Evolutionary conservation across 768 basidiomycete species (phyloP), one percentile per base, ranked within the genome.

Genomic region (Leucogyrophana mollusca): DNA sequence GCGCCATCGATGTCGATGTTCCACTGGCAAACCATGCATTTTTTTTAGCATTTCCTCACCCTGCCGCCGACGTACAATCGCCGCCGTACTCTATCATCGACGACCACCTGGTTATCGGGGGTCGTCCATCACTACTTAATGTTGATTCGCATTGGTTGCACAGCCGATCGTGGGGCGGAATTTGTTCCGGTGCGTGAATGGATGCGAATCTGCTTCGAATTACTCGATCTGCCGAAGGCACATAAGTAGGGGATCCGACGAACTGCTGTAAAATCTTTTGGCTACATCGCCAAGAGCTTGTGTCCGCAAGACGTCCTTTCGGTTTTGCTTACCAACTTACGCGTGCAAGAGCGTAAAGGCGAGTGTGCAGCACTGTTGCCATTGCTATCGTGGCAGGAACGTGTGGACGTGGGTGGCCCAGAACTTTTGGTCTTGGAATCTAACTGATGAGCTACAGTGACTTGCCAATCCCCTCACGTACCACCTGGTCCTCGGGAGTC

Each of bases 151-250:
- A n/a, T n/a, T n/a, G n/a, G n/a, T n/a, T n/a, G n/a, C n/a, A 17
- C 44, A 78, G 95, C 96, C 47, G 96, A 99, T 82, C 93, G 96
- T 68, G 96, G 96, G 45, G 95, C 96, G 17, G 96, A 98, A 68
- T 97, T 92, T 51, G 95, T 99, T 0, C 94, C 96, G 13, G 95
- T 95, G 9, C 83, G 96, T 59, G 96, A 99, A 69, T 98, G 95
- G 96, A 99, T 99, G 96, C 87, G 96, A 61, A 98, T 99, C 61
- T 98, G 96, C 65, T 98, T 99, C 68, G 96, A 99, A 62, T 72
- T 99, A 25, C 80, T 99, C 40, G 96, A 98, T 61, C 77, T 99
- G 20, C 79, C 98, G 58, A 98, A 98, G 66, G 96, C 96, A 9
- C 96, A 99, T 74, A 99, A 99, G 74, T 97, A 97, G 69, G 95